A percentile compares a stretch with the other conserved stretches of the same genome.
These are phyloP conservation scores for Neoascochyta sp. DNA, from an alignment of 2,329 filamentous ascomycete genomes.

Conservation along the genomic window DNA sequence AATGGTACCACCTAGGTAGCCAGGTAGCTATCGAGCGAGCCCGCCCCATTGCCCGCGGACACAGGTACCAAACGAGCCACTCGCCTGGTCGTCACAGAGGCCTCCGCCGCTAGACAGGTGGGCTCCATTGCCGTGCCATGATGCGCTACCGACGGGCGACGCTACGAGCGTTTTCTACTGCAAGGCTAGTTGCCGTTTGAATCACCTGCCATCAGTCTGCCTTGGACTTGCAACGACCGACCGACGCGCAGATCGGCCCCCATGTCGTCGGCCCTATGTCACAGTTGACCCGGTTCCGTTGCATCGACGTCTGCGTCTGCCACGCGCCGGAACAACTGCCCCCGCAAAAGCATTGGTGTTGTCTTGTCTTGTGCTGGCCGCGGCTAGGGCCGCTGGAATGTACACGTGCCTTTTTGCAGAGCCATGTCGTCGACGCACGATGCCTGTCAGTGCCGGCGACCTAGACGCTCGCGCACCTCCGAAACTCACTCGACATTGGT, in stretches of 20 bases:
- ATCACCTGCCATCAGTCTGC: constrained; percentile 7
- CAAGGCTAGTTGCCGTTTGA: constrained; percentile 12
- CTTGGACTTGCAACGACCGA: no score
- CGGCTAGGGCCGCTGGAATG: constrained; percentile 1
- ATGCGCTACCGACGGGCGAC: neutral
- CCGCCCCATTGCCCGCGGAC: neutral
- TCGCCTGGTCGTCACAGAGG: no score
- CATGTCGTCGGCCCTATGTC: neutral
- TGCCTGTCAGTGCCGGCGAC: no score
- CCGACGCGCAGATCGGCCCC: constrained; percentile 2
- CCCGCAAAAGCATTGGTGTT: no score
- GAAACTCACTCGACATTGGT: no score
- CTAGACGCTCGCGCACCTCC: no score
- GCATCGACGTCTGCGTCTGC: constrained; percentile 1
- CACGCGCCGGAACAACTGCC: no score
- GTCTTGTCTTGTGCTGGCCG: neutral
- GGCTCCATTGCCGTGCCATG: no score
- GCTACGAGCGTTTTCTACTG: constrained; percentile 4
- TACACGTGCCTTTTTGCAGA: no score
- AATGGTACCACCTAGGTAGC: no score
- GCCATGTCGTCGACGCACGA: no score
- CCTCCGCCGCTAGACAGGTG: no score
- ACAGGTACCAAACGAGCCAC: neutral
- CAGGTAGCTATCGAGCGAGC: constrained; percentile 20
- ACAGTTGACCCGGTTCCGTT: neutral